A percentile compares a stretch with the other conserved stretches of the same genome.
These are phyloP conservation scores for Xerocomellus amylosporus DNA, from an alignment of 768 basidiomycete genomes.

Conservation along the genomic window DNA sequence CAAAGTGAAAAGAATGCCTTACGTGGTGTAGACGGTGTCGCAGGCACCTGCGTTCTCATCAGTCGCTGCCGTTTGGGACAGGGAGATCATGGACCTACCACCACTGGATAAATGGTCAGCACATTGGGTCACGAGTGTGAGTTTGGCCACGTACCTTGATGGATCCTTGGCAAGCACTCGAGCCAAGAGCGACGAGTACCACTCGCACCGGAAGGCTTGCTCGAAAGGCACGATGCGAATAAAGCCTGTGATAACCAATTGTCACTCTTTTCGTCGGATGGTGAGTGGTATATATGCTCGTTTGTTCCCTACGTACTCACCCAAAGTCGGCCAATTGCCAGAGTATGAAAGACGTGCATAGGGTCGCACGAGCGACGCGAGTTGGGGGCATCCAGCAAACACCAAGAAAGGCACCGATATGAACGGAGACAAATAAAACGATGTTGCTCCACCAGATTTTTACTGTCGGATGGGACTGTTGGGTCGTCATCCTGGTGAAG, in stretches of 20 bases:
- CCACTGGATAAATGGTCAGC: slow-evolving; percentile 2
- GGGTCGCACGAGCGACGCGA: not conserved
- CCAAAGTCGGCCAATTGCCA: slow-evolving; percentile 10
- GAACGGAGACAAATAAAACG: not conserved
- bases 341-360: slow-evolving; percentile 4
- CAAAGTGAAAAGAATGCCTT: not conserved
- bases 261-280: slow-evolving; percentile 4
- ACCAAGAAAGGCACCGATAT: slow-evolving; percentile 6
- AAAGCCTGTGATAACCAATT: slow-evolving; percentile 11
- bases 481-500: not conserved
- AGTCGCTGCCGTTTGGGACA: not conserved
- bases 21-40: slow-evolving; percentile 14
- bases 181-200: slow-evolving; percentile 3
- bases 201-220: slow-evolving; percentile 3
- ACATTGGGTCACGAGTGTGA: not conserved
- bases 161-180: slow-evolving; percentile 10
- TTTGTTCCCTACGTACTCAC: not conserved
- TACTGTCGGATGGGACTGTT: not conserved
- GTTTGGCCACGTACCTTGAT: slow-evolving; percentile 1
- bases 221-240: slow-evolving; percentile 6
- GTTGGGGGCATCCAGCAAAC: slow-evolving; percentile 3
- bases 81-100: slow-evolving; percentile 1
- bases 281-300: not conserved
- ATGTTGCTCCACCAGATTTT: slow-evolving; percentile 10
- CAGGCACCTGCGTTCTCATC: slow-evolving; percentile 5